A percentile compares a stretch with the other conserved stretches of the same genome.
These are phyloP conservation scores for Dimocarpus longan DNA, from an alignment of 345 rosid genomes.

Conservation along the genomic window DNA sequence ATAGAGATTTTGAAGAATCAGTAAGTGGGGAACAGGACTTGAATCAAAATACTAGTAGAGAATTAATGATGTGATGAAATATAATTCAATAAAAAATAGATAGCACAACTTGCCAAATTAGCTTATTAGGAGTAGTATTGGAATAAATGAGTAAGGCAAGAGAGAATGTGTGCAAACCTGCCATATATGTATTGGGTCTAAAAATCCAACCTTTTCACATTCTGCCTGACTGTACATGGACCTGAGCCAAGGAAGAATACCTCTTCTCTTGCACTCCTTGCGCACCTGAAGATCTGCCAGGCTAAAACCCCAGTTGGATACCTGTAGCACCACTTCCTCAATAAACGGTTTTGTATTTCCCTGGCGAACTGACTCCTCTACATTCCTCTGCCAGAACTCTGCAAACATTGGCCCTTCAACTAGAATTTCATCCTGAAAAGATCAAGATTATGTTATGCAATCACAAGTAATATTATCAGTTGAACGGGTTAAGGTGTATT, in stretches of 20 bases:
- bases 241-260: constrained; percentile 79
- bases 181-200: constrained; percentile 86
- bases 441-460: constrained; percentile 19
- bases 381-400: constrained; percentile 84
- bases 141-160: constrained; percentile 16
- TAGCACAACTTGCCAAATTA: background rate
- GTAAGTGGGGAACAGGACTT: background rate
- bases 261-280: constrained; percentile 60
- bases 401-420: constrained; percentile 55
- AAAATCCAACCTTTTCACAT: constrained; percentile 76
- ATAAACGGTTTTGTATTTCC: constrained; percentile 70
- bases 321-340: constrained; percentile 73
- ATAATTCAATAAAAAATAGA: background rate
- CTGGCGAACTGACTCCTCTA: constrained; percentile 91
- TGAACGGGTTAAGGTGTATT: background rate
- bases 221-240: constrained; percentile 74
- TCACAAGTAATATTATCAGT: background rate
- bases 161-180: constrained; percentile 60
- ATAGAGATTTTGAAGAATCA: background rate
- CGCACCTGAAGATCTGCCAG: constrained; percentile 71
- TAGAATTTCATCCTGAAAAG: constrained; percentile 67
- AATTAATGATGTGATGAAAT: background rate
- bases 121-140: background rate
- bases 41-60: background rate
- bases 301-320: constrained; percentile 87